Percentiles rank a stretch among this genome's conserved stretches.
phyloP scores from a whole-genome alignment of 2,329 filamentous ascomycete species.

The Coniochaeta pulveracea region DNA sequence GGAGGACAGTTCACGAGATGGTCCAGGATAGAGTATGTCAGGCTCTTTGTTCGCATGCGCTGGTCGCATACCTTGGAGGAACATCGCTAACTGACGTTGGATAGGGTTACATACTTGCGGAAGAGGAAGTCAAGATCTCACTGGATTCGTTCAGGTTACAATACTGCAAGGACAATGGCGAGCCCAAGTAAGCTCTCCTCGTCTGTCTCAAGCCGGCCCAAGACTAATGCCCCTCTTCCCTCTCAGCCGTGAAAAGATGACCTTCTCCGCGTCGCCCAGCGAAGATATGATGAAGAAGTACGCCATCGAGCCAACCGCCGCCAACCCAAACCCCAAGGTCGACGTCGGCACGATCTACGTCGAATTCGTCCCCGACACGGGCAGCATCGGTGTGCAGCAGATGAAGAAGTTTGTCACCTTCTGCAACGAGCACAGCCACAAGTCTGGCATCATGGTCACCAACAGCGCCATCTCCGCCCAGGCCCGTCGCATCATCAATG shows the following conservation, averaged over 20 bases:
- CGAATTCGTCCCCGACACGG: slow-evolving; percentile 64
- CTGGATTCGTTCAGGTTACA: slow-evolving; percentile 69
- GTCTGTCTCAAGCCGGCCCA: slow-evolving; percentile 1
- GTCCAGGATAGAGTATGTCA: slow-evolving; percentile 69
- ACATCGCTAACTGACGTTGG: background rate
- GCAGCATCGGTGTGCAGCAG: slow-evolving; percentile 81
- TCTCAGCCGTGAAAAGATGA: slow-evolving; percentile 67
- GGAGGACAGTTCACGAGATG: slow-evolving; percentile 92
- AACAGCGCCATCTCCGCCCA: slow-evolving; percentile 72
- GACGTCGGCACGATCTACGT: slow-evolving; percentile 86
- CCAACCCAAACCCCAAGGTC: slow-evolving; percentile 57
- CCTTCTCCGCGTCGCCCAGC: slow-evolving; percentile 78
- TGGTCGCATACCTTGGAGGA: background rate
- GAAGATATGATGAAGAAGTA: slow-evolving; percentile 77
- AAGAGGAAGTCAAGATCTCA: slow-evolving; percentile 78
- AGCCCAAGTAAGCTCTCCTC: slow-evolving; percentile 52
- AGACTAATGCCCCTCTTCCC: background rate
- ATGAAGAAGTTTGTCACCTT: slow-evolving; percentile 82
- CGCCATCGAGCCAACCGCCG: slow-evolving; percentile 57
- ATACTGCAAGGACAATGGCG: slow-evolving; percentile 63
- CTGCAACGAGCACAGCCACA: slow-evolving; percentile 68
- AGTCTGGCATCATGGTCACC: slow-evolving; percentile 85
- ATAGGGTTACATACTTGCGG: slow-evolving; percentile 85
- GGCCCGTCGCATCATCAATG: slow-evolving; percentile 72
- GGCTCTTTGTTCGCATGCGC: slow-evolving; percentile 9